Evolutionary conservation across 331 rosid species (phyloP).

Genomic region (Pyrus hybrid): DNA sequence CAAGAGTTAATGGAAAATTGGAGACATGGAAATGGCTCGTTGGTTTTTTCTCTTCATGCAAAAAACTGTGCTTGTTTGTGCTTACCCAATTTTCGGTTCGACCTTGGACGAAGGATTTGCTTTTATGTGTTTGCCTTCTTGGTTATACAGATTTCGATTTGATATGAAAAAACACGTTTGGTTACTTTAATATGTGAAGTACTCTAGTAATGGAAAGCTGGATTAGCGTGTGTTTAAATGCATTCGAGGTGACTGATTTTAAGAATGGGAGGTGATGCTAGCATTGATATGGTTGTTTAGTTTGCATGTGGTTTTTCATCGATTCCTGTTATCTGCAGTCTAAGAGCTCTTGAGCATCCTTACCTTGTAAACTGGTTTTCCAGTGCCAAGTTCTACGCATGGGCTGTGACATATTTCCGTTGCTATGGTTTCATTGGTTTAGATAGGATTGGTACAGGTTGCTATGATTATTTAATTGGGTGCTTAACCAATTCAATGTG

Average conservation of each 20-base stretch:
- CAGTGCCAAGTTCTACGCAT: neutral
- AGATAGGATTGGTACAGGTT: neutral
- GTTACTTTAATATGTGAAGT: neutral
- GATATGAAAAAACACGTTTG: neutral
- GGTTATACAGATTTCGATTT: neutral
- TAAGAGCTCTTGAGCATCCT: neutral
- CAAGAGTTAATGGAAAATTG: neutral
- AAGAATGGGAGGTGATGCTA: neutral
- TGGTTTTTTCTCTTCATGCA: neutral
- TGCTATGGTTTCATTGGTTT: neutral
- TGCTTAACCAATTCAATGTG: neutral
- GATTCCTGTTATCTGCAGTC: neutral
- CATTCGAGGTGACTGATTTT: neutral
- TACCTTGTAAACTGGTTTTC: neutral
- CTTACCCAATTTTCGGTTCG: neutral
- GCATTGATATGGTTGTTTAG: neutral
- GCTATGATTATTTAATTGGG: neutral
- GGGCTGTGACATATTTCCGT: neutral
- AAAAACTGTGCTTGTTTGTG: neutral
- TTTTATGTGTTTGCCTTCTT: neutral
- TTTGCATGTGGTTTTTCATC: neutral
- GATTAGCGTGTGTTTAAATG: neutral
- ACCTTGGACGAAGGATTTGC: neutral
- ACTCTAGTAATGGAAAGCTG: neutral
- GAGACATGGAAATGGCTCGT: neutral